phyloP scores from a whole-genome alignment of 139 green algal species.

The Chlorella sp. region DNA sequence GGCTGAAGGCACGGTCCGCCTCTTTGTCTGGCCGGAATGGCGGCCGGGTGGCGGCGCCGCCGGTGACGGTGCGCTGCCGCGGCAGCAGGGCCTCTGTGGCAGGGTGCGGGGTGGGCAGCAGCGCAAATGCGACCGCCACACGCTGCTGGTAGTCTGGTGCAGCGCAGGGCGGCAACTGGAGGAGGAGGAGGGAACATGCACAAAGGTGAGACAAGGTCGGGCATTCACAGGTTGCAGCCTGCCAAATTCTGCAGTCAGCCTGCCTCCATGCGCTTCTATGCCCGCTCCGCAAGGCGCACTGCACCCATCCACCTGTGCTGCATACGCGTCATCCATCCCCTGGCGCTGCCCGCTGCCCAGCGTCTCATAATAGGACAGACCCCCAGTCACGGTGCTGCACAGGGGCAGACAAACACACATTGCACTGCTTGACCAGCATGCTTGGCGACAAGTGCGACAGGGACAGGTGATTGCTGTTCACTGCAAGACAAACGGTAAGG shows the following conservation, averaged over 20 bases:
- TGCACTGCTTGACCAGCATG: no score
- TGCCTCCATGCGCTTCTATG: no score
- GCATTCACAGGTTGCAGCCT: no score
- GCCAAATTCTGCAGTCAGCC: no score
- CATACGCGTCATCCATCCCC: constrained; percentile 40
- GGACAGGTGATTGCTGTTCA: no score
- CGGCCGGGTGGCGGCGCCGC: background rate
- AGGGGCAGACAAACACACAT: no score
- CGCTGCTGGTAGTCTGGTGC: constrained; percentile 33
- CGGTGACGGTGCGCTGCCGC: constrained; percentile 5
- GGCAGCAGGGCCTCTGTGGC: constrained; percentile 27
- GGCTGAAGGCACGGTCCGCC: background rate
- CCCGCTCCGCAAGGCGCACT: background rate
- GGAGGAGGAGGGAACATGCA: background rate
- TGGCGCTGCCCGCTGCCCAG: constrained; percentile 35
- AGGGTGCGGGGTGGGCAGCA: constrained; percentile 7
- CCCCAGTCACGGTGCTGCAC: constrained; percentile 20
- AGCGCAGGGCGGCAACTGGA: constrained; percentile 44
- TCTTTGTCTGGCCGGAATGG: constrained; percentile 3
- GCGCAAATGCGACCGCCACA: constrained; percentile 44
- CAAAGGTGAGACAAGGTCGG: no score
- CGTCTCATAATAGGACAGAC: constrained; percentile 36
- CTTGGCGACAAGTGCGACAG: no score
- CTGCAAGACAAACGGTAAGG: no score
- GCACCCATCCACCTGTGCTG: background rate